Evolutionary conservation across 106 monocot species (phyloP), one percentile per base, ranked within the genome.

Genomic region (Dactylorhiza incarnata): DNA sequence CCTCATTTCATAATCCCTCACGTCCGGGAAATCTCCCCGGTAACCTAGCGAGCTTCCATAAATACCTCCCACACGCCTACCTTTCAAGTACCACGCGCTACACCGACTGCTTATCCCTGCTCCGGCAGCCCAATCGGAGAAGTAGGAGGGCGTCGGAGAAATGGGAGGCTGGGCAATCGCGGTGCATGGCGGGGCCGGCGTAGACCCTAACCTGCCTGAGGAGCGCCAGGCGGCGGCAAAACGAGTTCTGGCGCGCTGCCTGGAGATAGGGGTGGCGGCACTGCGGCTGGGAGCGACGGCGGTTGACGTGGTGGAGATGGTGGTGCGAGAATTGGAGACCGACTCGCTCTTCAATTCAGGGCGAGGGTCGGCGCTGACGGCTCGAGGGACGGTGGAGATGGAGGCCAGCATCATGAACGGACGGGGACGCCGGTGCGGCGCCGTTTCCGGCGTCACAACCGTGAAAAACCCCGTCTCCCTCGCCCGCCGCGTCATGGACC

Each of bases 321-420:
- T 99, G 78, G 97, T 99, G 46, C 69, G 97, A 49, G 89, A 91
- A 52, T 67, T 99, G 43, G 97, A 99, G 80, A 80, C 87, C 7
- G 97, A 99, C 54, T 94, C 97, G 15, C 20, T 91, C 25, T 99
- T 99, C 85, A 99, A 94, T 71, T 93, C 94, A 7, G 97, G 97
- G 2, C 71, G 91, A 0, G 97, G 97, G 8, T 99, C 97, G 0
- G 94, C 94, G 10, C 73, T 99, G 12, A 89, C 91, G 7, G 46
- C 81, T 10, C 66, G 58, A 6, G 97, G 97, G 11, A 91, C 89
- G 71, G 97, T 86, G 47, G 97, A 99, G 87, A 99, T 99, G 97
- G 97, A 99, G 84, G 94, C 97, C 11, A 99, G 97, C 78, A 94
- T 94, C 74, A 99, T 99, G 97, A 89, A 94, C 78, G 97, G 97